Conservation (phyloP, 768 basidiomycete species). For the Tremella yokohamensis region DNA sequence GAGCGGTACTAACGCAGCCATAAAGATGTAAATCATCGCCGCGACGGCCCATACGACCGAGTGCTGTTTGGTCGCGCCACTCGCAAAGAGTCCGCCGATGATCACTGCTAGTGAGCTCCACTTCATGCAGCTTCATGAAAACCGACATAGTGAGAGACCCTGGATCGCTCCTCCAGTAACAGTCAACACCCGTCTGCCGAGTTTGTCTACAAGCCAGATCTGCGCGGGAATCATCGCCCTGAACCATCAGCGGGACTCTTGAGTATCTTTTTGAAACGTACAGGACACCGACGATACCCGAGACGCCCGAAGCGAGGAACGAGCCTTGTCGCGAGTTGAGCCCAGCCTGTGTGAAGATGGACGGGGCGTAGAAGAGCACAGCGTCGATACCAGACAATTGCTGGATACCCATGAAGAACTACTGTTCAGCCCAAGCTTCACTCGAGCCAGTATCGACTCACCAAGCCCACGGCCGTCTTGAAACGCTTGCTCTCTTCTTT, state of each 20-base stretch:
- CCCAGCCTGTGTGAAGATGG: constrained; percentile 17
- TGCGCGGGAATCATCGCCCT: neutral
- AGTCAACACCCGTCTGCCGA: neutral
- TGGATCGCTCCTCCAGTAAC: neutral
- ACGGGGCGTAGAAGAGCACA: constrained; percentile 18
- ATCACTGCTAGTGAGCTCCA: neutral
- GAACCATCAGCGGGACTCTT: neutral
- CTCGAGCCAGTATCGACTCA: neutral
- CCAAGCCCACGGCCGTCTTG: neutral
- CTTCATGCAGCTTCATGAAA: neutral
- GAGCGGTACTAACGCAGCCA: constrained; percentile 1
- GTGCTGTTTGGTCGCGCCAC: neutral
- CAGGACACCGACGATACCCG: constrained; percentile 14
- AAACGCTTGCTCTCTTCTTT: constrained; percentile 2
- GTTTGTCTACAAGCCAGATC: neutral
- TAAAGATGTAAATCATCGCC: constrained; percentile 3
- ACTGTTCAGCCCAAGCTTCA: neutral
- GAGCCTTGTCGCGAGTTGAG: constrained; percentile 10
- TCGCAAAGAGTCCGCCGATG: neutral
- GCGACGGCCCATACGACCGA: constrained; percentile 4
- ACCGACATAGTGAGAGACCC: neutral
- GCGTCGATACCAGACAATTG: constrained; percentile 23
- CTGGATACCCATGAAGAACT: constrained; percentile 16
- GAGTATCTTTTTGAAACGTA: constrained; percentile 1
- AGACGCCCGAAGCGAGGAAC: constrained; percentile 15